These are phyloP conservation scores for Exophiala sideris DNA, from an alignment of 2,329 filamentous ascomycete genomes.

Conservation along the genomic window DNA sequence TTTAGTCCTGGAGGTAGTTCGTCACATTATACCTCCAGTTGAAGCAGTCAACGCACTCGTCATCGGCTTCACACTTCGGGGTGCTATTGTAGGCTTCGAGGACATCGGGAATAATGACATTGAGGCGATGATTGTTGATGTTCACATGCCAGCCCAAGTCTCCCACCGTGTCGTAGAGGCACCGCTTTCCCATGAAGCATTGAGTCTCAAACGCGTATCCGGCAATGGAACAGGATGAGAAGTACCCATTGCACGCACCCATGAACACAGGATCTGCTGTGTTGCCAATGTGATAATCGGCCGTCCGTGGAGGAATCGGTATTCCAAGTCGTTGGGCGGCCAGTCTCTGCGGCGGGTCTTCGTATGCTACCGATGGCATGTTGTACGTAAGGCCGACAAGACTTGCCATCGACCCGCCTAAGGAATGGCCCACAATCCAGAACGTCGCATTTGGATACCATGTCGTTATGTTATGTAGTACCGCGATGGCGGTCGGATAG, in stretches of 20 bases:
- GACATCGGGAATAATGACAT: slow-evolving; percentile 24
- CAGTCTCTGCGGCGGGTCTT: slow-evolving; percentile 23
- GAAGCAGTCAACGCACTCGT: slow-evolving; percentile 25
- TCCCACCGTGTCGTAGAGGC: slow-evolving; percentile 24
- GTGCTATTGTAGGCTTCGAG: slow-evolving; percentile 23
- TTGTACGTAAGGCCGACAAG: slow-evolving; percentile 22
- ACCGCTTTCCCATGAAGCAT: slow-evolving; percentile 22
- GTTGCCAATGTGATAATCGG: slow-evolving; percentile 24
- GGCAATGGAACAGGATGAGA: slow-evolving; percentile 18
- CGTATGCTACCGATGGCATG: slow-evolving; percentile 21
- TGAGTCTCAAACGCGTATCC: slow-evolving; percentile 25
- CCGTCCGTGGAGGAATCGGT: slow-evolving; percentile 3
- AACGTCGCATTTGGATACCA: slow-evolving; percentile 19
- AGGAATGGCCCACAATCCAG: slow-evolving; percentile 26
- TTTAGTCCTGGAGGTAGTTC: neutral
- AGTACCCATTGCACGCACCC: slow-evolving; percentile 25
- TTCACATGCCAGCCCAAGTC: slow-evolving; percentile 25
- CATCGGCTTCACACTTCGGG: slow-evolving; percentile 20
- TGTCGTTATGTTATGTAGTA: slow-evolving; percentile 13
- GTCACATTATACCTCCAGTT: slow-evolving; percentile 21
- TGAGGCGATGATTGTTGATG: slow-evolving; percentile 24
- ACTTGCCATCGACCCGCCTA: slow-evolving; percentile 22
- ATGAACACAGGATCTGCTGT: slow-evolving; percentile 26
- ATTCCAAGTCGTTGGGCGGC: slow-evolving; percentile 22
- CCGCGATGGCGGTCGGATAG: slow-evolving; percentile 18